Base-by-base conservation (phyloP, 73 alveolate genomes). In the Paramecium sexaurelia region DNA sequence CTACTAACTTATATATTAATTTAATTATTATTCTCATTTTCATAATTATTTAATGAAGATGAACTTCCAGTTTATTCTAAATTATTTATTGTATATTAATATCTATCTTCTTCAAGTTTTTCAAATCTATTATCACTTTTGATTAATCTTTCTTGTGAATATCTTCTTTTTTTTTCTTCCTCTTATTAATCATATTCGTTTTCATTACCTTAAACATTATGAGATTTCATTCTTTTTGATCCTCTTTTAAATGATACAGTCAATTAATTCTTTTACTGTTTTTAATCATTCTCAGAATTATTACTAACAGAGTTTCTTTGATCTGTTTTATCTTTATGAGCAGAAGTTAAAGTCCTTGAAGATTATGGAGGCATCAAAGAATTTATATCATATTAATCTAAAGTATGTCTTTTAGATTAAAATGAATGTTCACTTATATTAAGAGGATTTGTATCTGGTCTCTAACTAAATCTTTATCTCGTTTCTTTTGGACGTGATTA, bases 151-250 rank as follows among this genome's bases (percentile, higher is more conserved):
- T 61, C 83, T 61, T 61, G 5, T 61, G 83, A 61, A 5, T 61
- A 61, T 10, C 83, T 61, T 61, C 83, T 61, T 5, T 61, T 32
- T 10, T 61, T 61, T 26, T 61, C 83, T 8, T 61, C 83, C 7
- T 51, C 67, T 7, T 51, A 51, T 51, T 26, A 1, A 61, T 61
- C 43, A 61, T 13, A 61, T 61, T 61, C 83, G 6, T 10, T 61
- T 61, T 61, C 83, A 61, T 61, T 61, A 8, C 83, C 83, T 61
- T 61, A 61, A 26, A 61, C 83, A 61, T 61, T 61, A 10, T 61
- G 83, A 61, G 83, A 61, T 61, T 61, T 61, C 83, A 61, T 61
- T 22, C 83, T 5, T n/a, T 61, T 61, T 61, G 83, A 61, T 4
- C 83, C 47, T 32, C 83, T 61, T 27, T 61, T 61, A 26, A 61